Evolutionary conservation across 2,329 filamentous ascomycete genomes (phyloP), one percentile per base, ranked within the genome.

Genomic region (Nemania sp.): DNA sequence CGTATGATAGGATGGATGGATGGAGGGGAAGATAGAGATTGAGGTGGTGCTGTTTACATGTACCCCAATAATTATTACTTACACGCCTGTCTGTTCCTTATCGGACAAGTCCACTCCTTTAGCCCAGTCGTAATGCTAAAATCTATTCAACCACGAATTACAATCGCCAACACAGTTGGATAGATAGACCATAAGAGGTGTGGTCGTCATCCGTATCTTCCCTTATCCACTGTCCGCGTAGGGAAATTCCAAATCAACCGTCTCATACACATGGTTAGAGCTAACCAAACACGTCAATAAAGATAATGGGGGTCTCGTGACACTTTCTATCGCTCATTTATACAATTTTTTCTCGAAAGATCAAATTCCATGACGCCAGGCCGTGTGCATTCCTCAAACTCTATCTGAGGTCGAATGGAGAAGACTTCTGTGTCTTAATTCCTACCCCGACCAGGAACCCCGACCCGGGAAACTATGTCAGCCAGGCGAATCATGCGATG

Each of bases 321-420:
- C 13, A 41, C 6, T 41, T 41, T 41, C 43, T 24, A 47, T 66
- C 15, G 24, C 15, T 57, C 52, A 35, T 35, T 61, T n/a, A 24
- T 41, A 35, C 24, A 45, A 3, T 20, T 13, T 53, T 35, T 43
- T 53, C 4, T 20, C 15, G 13, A 62, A 35, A 49, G 26, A 38
- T 56, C n/a, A 10, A 57, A 56, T 32, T 41, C 41, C 41, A 57
- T 45, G 47, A 59, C 54, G 54, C 49, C 64, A 35, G 47, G 64
- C 49, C 47, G 15, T 47, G 24, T 55, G n/a, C 54, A 67, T 67
- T 59, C 18, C 38, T 43, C n/a, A 38, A 55, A 58, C 53, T 64
- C 38, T 55, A 54, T 47, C 22, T 45, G 20, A 7, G 15, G 5
- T 13, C 7, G 45, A 45, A 41, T 51, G 20, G 24, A 29, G 32